Conservation (phyloP, 2,329 filamentous ascomycete genomes). For the Monosporascus cannonballus region DNA sequence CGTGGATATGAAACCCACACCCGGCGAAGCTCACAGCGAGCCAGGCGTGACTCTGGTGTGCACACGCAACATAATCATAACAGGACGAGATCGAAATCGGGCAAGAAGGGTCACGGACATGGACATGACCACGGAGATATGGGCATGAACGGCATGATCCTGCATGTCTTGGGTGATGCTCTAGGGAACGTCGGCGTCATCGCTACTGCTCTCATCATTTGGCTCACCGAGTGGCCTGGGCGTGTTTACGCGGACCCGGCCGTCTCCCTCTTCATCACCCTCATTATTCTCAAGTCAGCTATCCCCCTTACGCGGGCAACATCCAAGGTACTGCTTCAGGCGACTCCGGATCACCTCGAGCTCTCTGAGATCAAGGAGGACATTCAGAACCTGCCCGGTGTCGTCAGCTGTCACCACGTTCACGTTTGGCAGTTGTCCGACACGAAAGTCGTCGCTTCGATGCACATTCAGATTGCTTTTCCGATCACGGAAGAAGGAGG, state of each 20-base stretch:
- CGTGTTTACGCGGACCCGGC: slow-evolving; percentile 85
- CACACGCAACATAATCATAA: slow-evolving; percentile 77
- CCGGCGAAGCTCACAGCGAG: slow-evolving; percentile 19
- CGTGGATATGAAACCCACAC: slow-evolving; percentile 21
- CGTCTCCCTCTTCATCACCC: slow-evolving; percentile 89
- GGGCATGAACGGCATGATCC: slow-evolving; percentile 85
- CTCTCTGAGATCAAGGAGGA: slow-evolving; percentile 90
- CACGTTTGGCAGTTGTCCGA: slow-evolving; percentile 98
- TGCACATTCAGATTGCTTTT: slow-evolving; percentile 90
- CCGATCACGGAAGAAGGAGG: slow-evolving; percentile 77
- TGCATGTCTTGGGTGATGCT: slow-evolving; percentile 75
- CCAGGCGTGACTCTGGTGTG: slow-evolving; percentile 44
- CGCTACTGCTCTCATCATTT: slow-evolving; percentile 77
- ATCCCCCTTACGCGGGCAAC: slow-evolving; percentile 75
- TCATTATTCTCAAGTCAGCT: slow-evolving; percentile 67
- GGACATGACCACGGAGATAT: slow-evolving; percentile 81
- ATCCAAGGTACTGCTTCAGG: slow-evolving; percentile 85
- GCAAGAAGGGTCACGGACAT: slow-evolving; percentile 44
- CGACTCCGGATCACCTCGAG: slow-evolving; percentile 81
- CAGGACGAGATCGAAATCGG: slow-evolving; percentile 51
- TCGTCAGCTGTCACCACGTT: slow-evolving; percentile 88
- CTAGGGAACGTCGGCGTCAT: slow-evolving; percentile 86
- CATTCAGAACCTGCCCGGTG: slow-evolving; percentile 76
- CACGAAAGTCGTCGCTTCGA: slow-evolving; percentile 85
- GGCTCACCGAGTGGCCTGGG: slow-evolving; percentile 77